A percentile compares a stretch with the other conserved stretches of the same genome.
Conservation (phyloP, 2,329 filamentous ascomycete species). For the Monosporascus cannonballus region DNA sequence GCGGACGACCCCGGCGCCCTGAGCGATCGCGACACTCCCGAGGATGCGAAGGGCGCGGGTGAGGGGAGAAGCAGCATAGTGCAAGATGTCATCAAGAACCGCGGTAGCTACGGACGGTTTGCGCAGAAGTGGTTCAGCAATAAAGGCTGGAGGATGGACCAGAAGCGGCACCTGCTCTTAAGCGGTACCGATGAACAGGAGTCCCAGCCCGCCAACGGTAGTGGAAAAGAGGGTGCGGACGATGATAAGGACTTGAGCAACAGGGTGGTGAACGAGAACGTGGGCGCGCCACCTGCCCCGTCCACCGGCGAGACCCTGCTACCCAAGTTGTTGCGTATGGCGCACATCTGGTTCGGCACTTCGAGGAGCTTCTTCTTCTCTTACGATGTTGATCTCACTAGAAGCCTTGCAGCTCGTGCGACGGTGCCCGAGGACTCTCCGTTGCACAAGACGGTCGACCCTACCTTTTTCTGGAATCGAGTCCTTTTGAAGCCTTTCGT, state of each 20-base stretch:
- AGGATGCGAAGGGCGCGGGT: conserved; percentile 22
- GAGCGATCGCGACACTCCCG: conserved; percentile 19
- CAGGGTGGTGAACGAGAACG: conserved; percentile 21
- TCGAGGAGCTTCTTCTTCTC: conserved; percentile 90
- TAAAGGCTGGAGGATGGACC: conserved; percentile 71
- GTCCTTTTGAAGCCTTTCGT: conserved; percentile 70
- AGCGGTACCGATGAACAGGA: conserved; percentile 32
- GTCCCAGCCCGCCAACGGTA: conserved; percentile 7
- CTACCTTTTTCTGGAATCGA: conserved; percentile 86
- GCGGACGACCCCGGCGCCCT: conserved; percentile 21
- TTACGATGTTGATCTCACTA: conserved; percentile 89
- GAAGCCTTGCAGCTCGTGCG: conserved; percentile 45
- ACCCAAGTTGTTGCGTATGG: conserved; percentile 78
- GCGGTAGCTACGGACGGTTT: conserved; percentile 82
- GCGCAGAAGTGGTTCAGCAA: conserved; percentile 87
- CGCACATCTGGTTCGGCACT: conserved; percentile 75
- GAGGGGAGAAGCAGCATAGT: conserved; percentile 59
- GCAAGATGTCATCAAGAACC: conserved; percentile 79
- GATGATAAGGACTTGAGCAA: conserved; percentile 29
- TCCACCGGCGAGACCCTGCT: conserved; percentile 52
- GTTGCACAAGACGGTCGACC: conserved; percentile 67
- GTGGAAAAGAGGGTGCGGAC: conserved; percentile 26
- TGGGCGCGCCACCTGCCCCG: conserved; percentile 14
- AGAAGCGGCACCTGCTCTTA: conserved; percentile 63
- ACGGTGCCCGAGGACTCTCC: conserved; percentile 45